Conservation (phyloP, 1,284 basidiomycete species). For the Boletus hoseneyae region DNA sequence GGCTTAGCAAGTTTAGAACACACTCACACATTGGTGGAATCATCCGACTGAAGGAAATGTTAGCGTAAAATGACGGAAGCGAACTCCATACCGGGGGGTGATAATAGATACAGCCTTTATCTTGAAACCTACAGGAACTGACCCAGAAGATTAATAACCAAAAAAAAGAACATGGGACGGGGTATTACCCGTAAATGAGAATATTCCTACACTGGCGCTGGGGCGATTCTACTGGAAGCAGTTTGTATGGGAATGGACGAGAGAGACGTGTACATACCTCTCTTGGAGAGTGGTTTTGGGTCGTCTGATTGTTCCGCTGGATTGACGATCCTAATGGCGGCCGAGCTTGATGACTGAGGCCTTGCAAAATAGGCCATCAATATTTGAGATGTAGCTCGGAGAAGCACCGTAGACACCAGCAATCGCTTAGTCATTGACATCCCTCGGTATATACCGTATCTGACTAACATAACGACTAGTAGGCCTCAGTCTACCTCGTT, state of each 20-base stretch:
- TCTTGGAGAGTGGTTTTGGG: slow-evolving; percentile 37
- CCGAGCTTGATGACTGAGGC: slow-evolving; percentile 46
- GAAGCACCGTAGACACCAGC: too few relatives aligned
- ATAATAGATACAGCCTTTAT: slow-evolving; percentile 80
- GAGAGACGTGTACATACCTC: slow-evolving; percentile 35
- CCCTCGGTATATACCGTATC: slow-evolving; percentile 13
- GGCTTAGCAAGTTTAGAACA: neutral
- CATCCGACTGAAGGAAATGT: slow-evolving; percentile 21
- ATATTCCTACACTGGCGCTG: slow-evolving; percentile 85
- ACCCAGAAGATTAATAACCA: slow-evolving; percentile 6
- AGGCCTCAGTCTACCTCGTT: slow-evolving; percentile 9
- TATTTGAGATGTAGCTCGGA: slow-evolving; percentile 1
- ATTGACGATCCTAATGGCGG: slow-evolving; percentile 52
- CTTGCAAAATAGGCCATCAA: slow-evolving; percentile 43
- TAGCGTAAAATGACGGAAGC: slow-evolving; percentile 12
- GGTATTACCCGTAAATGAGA: slow-evolving; percentile 76
- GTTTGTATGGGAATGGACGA: slow-evolving; percentile 11
- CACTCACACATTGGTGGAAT: slow-evolving; percentile 22
- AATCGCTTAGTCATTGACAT: slow-evolving; percentile 23
- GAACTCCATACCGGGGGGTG: slow-evolving; percentile 64
- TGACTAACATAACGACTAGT: neutral
- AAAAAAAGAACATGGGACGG: neutral
- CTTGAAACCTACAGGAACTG: slow-evolving; percentile 82
- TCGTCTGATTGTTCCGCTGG: slow-evolving; percentile 41
- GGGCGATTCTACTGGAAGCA: slow-evolving; percentile 47